Conservation (phyloP, 345 rosid species). For the Laguncularia racemosa region DNA sequence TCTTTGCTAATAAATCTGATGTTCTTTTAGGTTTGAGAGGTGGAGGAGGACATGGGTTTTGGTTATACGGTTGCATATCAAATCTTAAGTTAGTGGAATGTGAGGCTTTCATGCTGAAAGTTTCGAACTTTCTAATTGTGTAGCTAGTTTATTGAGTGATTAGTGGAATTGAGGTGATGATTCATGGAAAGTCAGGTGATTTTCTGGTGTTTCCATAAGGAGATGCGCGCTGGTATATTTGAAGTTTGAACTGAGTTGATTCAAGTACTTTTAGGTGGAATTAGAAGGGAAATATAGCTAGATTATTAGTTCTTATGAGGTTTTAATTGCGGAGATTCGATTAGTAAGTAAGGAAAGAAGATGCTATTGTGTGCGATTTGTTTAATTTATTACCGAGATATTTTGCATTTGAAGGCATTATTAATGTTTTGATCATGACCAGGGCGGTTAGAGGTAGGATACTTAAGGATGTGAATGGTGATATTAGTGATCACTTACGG, state of each 20-base stretch:
- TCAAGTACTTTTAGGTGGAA: slow-evolving; percentile 4
- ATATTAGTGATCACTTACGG: slow-evolving; percentile 85
- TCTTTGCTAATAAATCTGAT: slow-evolving; percentile 1
- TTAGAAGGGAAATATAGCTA: slow-evolving; percentile 5
- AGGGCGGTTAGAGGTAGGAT: slow-evolving; percentile 63
- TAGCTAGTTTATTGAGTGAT: no score
- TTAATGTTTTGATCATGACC: slow-evolving; percentile 60
- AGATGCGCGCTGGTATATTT: not conserved
- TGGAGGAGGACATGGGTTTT: slow-evolving; percentile 4
- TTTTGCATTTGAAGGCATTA: slow-evolving; percentile 12
- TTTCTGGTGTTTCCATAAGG: no score
- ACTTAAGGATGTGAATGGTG: slow-evolving; percentile 84
- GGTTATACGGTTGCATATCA: not conserved
- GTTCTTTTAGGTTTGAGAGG: slow-evolving; percentile 8
- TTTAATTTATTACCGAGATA: slow-evolving; percentile 21
- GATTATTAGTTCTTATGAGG: slow-evolving; percentile 7
- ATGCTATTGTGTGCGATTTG: slow-evolving; percentile 34
- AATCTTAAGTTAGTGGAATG: not conserved
- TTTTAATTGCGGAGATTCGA: slow-evolving; percentile 2
- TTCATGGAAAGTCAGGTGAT: no score
- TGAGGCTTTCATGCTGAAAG: not conserved
- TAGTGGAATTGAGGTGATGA: no score
- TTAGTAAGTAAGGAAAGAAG: slow-evolving; percentile 9
- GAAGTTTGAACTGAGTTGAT: not conserved
- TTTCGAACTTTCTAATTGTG: not conserved